Evolutionary conservation across 177 flowering plant genomes (phyloP), one percentile per base, ranked within the genome.

Genomic region (Vitis hybrid): DNA sequence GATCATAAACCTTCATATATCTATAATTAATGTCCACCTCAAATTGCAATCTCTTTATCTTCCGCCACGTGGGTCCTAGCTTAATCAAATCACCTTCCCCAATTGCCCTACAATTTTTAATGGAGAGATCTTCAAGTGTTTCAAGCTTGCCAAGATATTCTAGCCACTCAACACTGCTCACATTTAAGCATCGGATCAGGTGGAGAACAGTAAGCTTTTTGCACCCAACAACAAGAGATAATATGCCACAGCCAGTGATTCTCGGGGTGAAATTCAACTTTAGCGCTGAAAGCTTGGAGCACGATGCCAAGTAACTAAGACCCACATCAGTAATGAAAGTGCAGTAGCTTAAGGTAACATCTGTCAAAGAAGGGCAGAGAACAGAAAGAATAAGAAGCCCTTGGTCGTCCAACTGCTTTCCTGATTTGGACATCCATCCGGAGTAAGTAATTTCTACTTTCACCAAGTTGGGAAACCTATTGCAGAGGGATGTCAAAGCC

Each of bases 361-460:
- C 85, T 8, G 64, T 52, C 15, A 92, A 69, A 54, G 75, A 80
- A 69, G 88, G 81, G 60, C 93, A 89, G 40, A 58, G 73, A n/a
- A 60, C 70, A 3, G 94, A 80, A 55, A 92, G 87, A 65, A 85
- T 68, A 6, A 55, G 70, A 76, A 92, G 92, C 49, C 94, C 94
- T 65, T 75, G 73, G 35, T 92, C 94, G 74, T 88, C 97, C 70
- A 92, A 73, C 52, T 92, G 97, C 76, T 82, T 92, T 24, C 97
- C 97, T 27, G 90, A 75, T 69, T 81, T 89, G 40, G 96, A 89
- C 92, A 87, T 89, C 95, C 95, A 90, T 54, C 91, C 94, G 61
- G 88, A 74, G 74, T 88, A 91, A 63, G 67, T 72, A 50, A 92
- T 88, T 66, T 90, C 93, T 3, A 92, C 82, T 68, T 76, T 83